A percentile compares a stretch with the other conserved stretches of the same genome.
phyloP scores from a whole-genome alignment of 805 yeast genomes.

The Saccharomyces jurei region DNA sequence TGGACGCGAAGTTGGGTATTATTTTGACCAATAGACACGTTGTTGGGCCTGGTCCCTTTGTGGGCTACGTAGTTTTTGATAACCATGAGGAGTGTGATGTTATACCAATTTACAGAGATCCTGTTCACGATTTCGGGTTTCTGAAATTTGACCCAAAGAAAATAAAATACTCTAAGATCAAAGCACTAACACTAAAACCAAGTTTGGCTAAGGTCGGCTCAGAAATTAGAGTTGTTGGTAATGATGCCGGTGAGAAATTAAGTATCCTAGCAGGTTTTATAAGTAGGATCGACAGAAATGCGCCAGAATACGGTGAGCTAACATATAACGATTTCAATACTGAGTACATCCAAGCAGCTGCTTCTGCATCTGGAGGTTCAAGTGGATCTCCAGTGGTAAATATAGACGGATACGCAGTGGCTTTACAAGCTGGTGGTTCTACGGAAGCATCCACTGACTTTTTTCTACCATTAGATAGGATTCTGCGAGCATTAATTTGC shows the following conservation, averaged over 20 bases:
- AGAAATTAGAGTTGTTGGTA: conserved; percentile 91
- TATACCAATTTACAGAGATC: conserved; percentile 81
- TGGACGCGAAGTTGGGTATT: conserved; percentile 72
- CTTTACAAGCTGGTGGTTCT: conserved; percentile 90
- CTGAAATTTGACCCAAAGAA: conserved; percentile 64
- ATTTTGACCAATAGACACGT: conserved; percentile 90
- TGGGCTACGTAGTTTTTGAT: conserved; percentile 86
- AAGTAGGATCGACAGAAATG: conserved; percentile 77
- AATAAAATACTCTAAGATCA: conserved; percentile 66
- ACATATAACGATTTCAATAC: conserved; percentile 91
- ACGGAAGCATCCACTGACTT: conserved; percentile 89
- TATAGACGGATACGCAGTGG: conserved; percentile 78
- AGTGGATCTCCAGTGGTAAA: conserved; percentile 95
- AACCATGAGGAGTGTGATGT: conserved; percentile 91
- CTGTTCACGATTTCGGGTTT: conserved; percentile 92
- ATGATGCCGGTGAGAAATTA: conserved; percentile 91
- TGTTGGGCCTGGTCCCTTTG: conserved; percentile 91
- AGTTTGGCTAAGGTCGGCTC: conserved; percentile 85
- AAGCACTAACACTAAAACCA: conserved; percentile 62
- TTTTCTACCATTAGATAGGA: conserved; percentile 79
- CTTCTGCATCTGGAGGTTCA: conserved; percentile 92
- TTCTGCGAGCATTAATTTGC: conserved; percentile 70
- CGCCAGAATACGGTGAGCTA: conserved; percentile 85
- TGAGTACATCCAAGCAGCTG: conserved; percentile 92
- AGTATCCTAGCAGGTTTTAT: conserved; percentile 80